These are phyloP conservation scores for Tremella yokohamensis DNA, from an alignment of 768 basidiomycete genomes.

Conservation along the genomic window DNA sequence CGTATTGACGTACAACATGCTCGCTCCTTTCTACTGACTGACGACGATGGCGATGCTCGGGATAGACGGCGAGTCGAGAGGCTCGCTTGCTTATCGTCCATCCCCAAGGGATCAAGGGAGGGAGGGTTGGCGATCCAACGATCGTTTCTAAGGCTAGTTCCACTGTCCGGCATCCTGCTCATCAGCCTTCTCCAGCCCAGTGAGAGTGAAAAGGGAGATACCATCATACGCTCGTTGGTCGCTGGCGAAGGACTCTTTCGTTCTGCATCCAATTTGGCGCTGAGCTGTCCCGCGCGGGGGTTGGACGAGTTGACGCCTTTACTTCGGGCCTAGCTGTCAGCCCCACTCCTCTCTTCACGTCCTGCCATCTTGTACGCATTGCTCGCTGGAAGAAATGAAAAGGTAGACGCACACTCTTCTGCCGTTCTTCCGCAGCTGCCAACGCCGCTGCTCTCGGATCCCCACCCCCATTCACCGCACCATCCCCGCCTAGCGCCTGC, in stretches of 20 bases:
- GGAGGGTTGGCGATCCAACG: too few species aligned
- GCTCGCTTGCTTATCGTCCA: too few species aligned
- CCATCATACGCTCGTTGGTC: slow-evolving; percentile 39
- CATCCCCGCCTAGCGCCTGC: slow-evolving; percentile 20
- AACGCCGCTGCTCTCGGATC: slow-evolving; percentile 46
- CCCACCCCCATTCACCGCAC: slow-evolving; percentile 13
- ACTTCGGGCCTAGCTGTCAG: slow-evolving; percentile 23
- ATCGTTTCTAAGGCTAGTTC: too few species aligned
- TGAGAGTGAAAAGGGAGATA: not conserved
- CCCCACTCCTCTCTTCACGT: not conserved
- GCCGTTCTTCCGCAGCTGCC: slow-evolving; percentile 45
- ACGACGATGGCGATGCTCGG: too few species aligned
- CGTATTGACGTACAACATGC: too few species aligned
- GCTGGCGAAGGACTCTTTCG: slow-evolving; percentile 22
- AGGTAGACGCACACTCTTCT: slow-evolving; percentile 40
- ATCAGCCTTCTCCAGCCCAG: not conserved
- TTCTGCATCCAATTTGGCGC: slow-evolving; percentile 44
- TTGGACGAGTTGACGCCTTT: slow-evolving; percentile 43
- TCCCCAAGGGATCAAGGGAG: too few species aligned
- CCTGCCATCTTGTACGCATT: too few species aligned
- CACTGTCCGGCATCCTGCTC: not conserved
- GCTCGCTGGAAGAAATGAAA: too few species aligned
- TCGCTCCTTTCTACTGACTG: too few species aligned
- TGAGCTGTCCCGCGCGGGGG: slow-evolving; percentile 44
- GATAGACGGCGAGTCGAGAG: too few species aligned